Evolutionary conservation across 1,139 yeast species (phyloP).

Genomic region (Yamadazyma diospyri): DNA sequence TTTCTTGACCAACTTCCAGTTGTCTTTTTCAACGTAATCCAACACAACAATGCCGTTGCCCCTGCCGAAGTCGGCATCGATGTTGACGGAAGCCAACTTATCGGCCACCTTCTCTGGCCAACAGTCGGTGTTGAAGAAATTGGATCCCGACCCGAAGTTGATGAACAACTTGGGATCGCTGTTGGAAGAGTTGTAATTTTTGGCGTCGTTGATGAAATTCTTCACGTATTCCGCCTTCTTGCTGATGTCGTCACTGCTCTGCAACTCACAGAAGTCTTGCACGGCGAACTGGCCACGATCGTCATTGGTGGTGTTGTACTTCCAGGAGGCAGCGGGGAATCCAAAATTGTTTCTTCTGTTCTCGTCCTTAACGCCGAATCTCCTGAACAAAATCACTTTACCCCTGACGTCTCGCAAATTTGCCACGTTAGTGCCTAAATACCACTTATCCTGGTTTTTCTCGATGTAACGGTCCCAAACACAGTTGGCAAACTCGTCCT

Average conservation of each 20-base stretch:
- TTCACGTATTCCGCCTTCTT: constrained; percentile 58
- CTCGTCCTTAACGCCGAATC: constrained; percentile 60
- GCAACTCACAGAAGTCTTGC: constrained; percentile 74
- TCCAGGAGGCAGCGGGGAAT: constrained; percentile 67
- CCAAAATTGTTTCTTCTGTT: constrained; percentile 50
- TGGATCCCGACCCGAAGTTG: constrained; percentile 74
- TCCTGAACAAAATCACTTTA: constrained; percentile 60
- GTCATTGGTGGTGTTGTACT: constrained; percentile 62
- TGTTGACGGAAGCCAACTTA: constrained; percentile 45
- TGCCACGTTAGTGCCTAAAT: constrained; percentile 55
- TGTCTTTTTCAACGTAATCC: constrained; percentile 62
- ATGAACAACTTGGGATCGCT: constrained; percentile 57
- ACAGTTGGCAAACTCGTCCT: constrained; percentile 63
- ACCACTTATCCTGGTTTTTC: constrained; percentile 57
- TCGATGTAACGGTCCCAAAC: constrained; percentile 60
- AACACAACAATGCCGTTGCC: constrained; percentile 61
- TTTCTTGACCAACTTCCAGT: constrained; percentile 56
- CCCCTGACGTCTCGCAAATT: constrained; percentile 62
- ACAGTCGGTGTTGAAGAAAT: constrained; percentile 65
- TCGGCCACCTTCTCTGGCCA: constrained; percentile 73
- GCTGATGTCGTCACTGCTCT: constrained; percentile 48
- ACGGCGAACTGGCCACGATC: constrained; percentile 62
- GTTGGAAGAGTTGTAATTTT: constrained; percentile 43
- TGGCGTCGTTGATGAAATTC: constrained; percentile 53
- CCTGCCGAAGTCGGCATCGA: constrained; percentile 48